These are phyloP conservation scores for Rubia balearica DNA, from an alignment of 305 asterid genomes.

Conservation along the genomic window DNA sequence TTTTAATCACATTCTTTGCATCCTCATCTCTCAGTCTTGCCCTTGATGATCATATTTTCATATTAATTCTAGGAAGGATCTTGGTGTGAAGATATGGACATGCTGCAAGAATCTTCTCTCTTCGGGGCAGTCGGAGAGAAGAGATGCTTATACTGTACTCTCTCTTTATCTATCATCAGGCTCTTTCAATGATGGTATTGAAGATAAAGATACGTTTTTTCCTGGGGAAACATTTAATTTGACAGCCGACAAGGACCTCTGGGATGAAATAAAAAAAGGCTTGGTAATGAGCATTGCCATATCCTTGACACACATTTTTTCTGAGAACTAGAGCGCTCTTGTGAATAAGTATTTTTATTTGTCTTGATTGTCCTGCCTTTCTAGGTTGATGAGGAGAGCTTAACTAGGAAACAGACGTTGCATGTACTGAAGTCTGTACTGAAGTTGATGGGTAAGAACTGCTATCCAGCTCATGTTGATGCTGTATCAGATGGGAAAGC, in stretches of 20 bases:
- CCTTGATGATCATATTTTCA: constrained; percentile 2
- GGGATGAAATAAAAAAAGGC: constrained; percentile 86
- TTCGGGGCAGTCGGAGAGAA: constrained; percentile 69
- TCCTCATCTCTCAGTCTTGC: neutral
- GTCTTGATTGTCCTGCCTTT: constrained; percentile 21
- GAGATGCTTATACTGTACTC: constrained; percentile 80
- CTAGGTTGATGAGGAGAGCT: constrained; percentile 79
- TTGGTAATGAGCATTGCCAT: constrained; percentile 45
- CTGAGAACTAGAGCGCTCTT: constrained; percentile 14
- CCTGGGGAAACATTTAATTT: constrained; percentile 41
- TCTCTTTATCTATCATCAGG: constrained; percentile 62
- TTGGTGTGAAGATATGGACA: constrained; percentile 55
- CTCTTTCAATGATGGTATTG: constrained; percentile 34
- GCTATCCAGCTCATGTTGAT: constrained; percentile 34
- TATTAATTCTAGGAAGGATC: constrained; percentile 45
- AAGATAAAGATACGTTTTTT: constrained; percentile 35
- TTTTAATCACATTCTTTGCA: neutral
- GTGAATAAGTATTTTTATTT: constrained; percentile 16
- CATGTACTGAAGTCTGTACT: constrained; percentile 55
- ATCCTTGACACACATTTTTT: constrained; percentile 13
- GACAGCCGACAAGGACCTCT: constrained; percentile 50
- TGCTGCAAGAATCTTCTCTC: constrained; percentile 65
- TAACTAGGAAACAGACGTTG: constrained; percentile 83
- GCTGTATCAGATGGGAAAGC: constrained; percentile 33
- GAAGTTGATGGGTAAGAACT: constrained; percentile 44